Evolutionary conservation across 768 basidiomycete genomes (phyloP).

Genomic region (Tricholomella constricta): DNA sequence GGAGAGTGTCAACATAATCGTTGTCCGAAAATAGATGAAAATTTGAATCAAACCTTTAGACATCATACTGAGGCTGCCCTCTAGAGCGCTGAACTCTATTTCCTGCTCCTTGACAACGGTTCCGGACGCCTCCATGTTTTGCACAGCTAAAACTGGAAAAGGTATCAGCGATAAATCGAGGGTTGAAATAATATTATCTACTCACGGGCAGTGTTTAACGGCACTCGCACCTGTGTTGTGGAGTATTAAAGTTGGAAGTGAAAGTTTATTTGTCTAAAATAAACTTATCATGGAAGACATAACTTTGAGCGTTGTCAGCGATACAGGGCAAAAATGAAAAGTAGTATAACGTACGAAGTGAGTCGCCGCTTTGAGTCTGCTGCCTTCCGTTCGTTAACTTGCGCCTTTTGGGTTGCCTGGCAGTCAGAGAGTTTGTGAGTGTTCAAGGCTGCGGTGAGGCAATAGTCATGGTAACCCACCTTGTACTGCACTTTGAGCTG

Average conservation of each 20-base stretch:
- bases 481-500: constrained; percentile 77
- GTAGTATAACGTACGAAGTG: constrained; percentile 59
- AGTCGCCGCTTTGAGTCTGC: constrained; percentile 82
- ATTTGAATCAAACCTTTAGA: constrained; percentile 61
- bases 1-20: constrained; percentile 1
- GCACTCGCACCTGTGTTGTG: constrained; percentile 71
- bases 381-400: constrained; percentile 73
- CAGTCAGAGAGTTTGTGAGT: constrained; percentile 37
- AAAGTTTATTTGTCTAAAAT: too few species aligned
- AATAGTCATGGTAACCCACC: constrained; percentile 26
- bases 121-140: constrained; percentile 86
- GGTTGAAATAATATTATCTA: constrained; percentile 5
- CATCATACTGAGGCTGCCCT: constrained; percentile 87
- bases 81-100: constrained; percentile 86
- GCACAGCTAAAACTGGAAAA: constrained; percentile 71
- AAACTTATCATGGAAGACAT: constrained; percentile 80
- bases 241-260: too few species aligned
- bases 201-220: constrained; percentile 73
- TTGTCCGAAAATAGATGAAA: constrained; percentile 1
- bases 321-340: neutral
- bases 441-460: neutral
- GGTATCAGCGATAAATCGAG: neutral
- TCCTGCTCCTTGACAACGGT: constrained; percentile 74
- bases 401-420: constrained; percentile 70
- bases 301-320: constrained; percentile 38